Conservation (phyloP, 495 filamentous ascomycete genomes). For the Daldinia concentrica region DNA sequence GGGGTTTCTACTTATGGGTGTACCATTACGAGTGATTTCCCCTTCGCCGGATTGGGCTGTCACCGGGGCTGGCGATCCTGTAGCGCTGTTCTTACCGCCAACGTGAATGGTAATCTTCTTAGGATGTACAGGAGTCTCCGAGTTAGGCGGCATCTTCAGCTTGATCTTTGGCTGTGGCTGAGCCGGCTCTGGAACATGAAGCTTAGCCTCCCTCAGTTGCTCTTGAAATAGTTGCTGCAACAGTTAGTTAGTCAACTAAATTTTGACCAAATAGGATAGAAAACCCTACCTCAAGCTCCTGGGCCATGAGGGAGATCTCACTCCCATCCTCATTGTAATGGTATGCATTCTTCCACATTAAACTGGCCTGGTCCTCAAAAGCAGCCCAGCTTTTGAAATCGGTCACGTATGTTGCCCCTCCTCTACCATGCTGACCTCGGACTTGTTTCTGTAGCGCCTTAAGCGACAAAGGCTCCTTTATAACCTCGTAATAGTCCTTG, state of each 20-base stretch:
- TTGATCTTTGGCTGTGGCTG: constrained; percentile 81
- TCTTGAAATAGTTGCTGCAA: constrained; percentile 69
- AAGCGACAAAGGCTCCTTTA: constrained; percentile 76
- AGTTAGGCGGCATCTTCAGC: constrained; percentile 66
- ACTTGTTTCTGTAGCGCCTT: constrained; percentile 75
- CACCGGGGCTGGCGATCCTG: constrained; percentile 65
- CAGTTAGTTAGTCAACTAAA: constrained; percentile 43
- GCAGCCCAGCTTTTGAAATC: constrained; percentile 80
- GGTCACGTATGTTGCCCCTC: constrained; percentile 69
- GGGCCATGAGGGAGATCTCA: constrained; percentile 74
- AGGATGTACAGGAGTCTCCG: constrained; percentile 49
- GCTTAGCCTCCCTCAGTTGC: constrained; percentile 73
- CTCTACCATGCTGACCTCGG: constrained; percentile 71
- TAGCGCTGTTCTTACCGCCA: constrained; percentile 58
- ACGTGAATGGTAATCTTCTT: constrained; percentile 67
- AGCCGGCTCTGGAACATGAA: constrained; percentile 67
- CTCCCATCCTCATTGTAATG: constrained; percentile 91
- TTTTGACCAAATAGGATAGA: background rate
- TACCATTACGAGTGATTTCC: constrained; percentile 45
- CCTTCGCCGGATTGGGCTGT: constrained; percentile 53
- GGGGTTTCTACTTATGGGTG: constrained; percentile 37
- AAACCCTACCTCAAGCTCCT: constrained; percentile 73
- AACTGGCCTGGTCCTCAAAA: constrained; percentile 79
- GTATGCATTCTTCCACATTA: constrained; percentile 86
- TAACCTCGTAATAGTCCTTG: constrained; percentile 80